Percentiles rank a stretch among this genome's conserved stretches.
These are phyloP conservation scores for Protea cynaroides DNA, from an alignment of 164 flowering plant genomes.

Conservation along the genomic window DNA sequence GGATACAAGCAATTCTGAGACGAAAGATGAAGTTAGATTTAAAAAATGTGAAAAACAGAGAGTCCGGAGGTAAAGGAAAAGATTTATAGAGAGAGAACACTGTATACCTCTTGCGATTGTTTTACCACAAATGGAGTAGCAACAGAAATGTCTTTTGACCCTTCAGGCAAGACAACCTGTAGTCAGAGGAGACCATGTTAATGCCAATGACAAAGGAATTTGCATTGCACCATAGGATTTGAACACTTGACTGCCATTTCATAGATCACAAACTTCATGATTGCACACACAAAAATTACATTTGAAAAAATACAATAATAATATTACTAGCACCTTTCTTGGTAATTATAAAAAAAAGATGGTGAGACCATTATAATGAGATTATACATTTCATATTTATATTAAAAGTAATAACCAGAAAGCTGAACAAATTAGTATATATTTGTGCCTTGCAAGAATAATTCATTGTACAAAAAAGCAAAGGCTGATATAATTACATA, in stretches of 20 bases:
- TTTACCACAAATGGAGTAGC: slow-evolving; percentile 74
- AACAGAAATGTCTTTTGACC: slow-evolving; percentile 70
- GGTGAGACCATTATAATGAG: too few species aligned
- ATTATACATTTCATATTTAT: too few species aligned
- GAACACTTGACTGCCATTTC: not conserved
- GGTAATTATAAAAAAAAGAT: not conserved
- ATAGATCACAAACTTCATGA: too few species aligned
- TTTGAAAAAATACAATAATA: too few species aligned
- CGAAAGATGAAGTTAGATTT: not conserved
- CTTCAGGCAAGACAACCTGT: slow-evolving; percentile 96
- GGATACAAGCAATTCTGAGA: not conserved
- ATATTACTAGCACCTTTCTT: not conserved
- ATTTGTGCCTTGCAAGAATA: too few species aligned
- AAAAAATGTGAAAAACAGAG: not conserved
- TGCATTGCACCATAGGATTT: not conserved
- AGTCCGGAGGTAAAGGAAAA: not conserved
- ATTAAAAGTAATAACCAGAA: too few species aligned
- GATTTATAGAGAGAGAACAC: not conserved
- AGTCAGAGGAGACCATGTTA: slow-evolving; percentile 9
- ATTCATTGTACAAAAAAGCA: too few species aligned
- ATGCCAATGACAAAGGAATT: not conserved
- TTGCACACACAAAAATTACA: too few species aligned
- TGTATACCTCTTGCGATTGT: slow-evolving; percentile 63
- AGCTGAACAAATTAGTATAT: too few species aligned
- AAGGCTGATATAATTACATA: too few species aligned